Evolutionary conservation across 139 green algal genomes (phyloP), one percentile per base, ranked within the genome.

Genomic region (Picochlorum costavermella): DNA sequence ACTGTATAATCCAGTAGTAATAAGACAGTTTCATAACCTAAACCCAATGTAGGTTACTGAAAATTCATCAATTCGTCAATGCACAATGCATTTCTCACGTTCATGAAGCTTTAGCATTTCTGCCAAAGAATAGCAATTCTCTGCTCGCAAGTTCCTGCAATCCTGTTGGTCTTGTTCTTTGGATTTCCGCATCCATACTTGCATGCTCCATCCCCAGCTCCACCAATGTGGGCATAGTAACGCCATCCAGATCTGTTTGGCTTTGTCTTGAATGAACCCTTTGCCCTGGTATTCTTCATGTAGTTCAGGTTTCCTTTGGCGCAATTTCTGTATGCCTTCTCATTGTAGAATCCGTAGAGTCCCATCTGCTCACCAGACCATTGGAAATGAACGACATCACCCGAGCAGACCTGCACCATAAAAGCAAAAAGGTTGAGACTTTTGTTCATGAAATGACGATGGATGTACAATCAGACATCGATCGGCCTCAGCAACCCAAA

Each of bases 181-280:
- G 16, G 17, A 53, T 20, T 53, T 28, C n/a, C n/a, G 12, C 46
- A 53, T 12, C 46, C 46, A 53, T 53, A 53, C n/a, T 53, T 53
- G n/a, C 46, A 53, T 20, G 46, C 46, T 9, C 46, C 46, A 53
- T 53, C 46, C 17, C n/a, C 46, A 14, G 46, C 46, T 53, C 46
- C 46, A 23, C 17, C n/a, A 20, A 53, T 28, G n/a, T 53, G 46
- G 6, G 17, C 46, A 53, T 53, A 53, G n/a, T 53, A 53, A 28
- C 46, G 16, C 31, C 46, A 60, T 25, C 44, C 61, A 67, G 49
- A 63, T 50, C 36, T 43, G 67, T 26, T 48, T 55, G 30, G 46
- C 14, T 13, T 53, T 26, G 46, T 53, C 46, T 53, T 53, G 46
- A 53, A 53, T 9, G 16, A 20, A 3, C 46, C 46, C 16, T 53